Percentiles rank a stretch among this genome's conserved stretches.
Evolutionary conservation across 1,284 basidiomycete species (phyloP).

Genomic region (Xanthoconium separans): DNA sequence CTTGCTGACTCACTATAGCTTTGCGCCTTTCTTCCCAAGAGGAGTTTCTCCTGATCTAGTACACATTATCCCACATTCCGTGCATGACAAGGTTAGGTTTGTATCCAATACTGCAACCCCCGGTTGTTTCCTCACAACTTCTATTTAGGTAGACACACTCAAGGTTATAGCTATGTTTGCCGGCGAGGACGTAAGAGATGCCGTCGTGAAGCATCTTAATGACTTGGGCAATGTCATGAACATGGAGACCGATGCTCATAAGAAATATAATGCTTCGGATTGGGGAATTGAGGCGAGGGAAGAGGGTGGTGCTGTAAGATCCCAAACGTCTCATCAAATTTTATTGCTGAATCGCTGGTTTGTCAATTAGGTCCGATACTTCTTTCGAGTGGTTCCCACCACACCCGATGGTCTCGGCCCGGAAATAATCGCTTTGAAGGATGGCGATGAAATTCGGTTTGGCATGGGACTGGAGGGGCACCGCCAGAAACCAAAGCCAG

Average conservation of each 20-base stretch:
- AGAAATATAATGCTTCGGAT: no score
- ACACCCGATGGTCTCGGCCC: neutral
- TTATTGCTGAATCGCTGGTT: neutral
- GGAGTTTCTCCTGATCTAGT: neutral
- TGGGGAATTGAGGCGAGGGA: constrained; percentile 4
- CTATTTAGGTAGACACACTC: neutral
- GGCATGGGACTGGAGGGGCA: neutral
- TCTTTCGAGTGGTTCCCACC: neutral
- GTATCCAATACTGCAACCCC: neutral
- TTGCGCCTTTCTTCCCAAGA: neutral
- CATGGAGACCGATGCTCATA: no score
- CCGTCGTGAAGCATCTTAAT: neutral
- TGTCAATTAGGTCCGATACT: neutral
- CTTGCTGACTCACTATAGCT: neutral
- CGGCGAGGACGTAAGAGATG: neutral
- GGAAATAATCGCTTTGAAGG: neutral
- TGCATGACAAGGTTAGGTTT: neutral
- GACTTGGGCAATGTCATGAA: neutral
- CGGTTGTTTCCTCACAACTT: neutral
- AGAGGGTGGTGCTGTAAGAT: constrained; percentile 1
- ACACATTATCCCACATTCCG: neutral
- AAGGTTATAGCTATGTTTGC: constrained; percentile 3
- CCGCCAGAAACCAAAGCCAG: neutral
- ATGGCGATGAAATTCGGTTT: constrained; percentile 3
- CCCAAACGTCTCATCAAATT: neutral